Evolutionary conservation across 805 yeast species (phyloP).

Genomic region (Pichia gijzeniarum): DNA sequence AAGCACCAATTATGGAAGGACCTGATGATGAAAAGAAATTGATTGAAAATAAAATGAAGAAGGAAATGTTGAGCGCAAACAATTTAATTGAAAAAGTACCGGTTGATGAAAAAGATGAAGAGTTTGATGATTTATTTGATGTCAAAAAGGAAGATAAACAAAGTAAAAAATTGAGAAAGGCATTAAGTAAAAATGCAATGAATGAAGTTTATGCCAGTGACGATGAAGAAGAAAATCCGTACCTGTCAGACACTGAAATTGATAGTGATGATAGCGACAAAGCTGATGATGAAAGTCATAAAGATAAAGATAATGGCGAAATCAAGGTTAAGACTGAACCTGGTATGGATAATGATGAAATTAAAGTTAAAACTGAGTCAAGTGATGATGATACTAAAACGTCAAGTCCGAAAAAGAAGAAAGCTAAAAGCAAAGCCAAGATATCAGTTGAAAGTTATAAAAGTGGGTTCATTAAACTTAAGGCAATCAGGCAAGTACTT

Average conservation of each 20-base stretch:
- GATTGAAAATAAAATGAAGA: slow-evolving; percentile 76
- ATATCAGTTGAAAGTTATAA: slow-evolving; percentile 37
- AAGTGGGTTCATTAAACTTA: slow-evolving; percentile 54
- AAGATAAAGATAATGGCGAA: slow-evolving; percentile 21
- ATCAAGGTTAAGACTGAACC: slow-evolving; percentile 8
- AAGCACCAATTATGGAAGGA: slow-evolving; percentile 96
- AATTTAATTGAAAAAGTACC: slow-evolving; percentile 59
- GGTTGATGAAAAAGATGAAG: slow-evolving; percentile 55
- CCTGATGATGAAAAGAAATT: slow-evolving; percentile 92
- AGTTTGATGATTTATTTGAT: slow-evolving; percentile 65
- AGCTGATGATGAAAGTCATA: slow-evolving; percentile 34
- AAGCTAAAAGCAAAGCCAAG: slow-evolving; percentile 13
- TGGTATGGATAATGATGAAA: slow-evolving; percentile 10
- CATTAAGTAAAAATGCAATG: slow-evolving; percentile 78
- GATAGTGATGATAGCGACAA: slow-evolving; percentile 39
- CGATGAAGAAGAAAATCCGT: slow-evolving; percentile 68
- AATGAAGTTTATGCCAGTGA: slow-evolving; percentile 85
- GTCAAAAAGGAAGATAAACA: slow-evolving; percentile 76
- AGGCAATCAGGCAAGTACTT: slow-evolving; percentile 56
- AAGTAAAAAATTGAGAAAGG: slow-evolving; percentile 79
- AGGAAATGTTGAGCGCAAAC: slow-evolving; percentile 77
- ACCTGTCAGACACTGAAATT: slow-evolving; percentile 62
- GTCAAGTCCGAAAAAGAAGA: slow-evolving; percentile 4
- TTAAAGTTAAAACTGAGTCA: slow-evolving; percentile 9
- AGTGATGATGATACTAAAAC: not conserved